A percentile compares a stretch with the other conserved stretches of the same genome.
These are phyloP conservation scores for Ilyonectria sp. DNA, from an alignment of 2,329 filamentous ascomycete genomes.

Conservation along the genomic window DNA sequence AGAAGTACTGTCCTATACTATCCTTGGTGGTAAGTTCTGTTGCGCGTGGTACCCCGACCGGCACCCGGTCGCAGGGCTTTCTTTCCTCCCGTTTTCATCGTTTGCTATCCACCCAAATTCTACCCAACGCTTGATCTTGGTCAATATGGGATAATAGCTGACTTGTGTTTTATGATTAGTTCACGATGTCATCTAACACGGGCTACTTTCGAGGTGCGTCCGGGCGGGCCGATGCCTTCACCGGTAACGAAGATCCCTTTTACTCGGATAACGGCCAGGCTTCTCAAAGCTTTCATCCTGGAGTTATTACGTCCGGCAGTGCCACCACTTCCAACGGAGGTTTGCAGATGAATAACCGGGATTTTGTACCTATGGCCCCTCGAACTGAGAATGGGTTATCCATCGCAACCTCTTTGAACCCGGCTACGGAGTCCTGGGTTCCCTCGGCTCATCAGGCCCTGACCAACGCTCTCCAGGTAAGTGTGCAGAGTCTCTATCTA, in stretches of 20 bases:
- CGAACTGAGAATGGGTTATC: not conserved
- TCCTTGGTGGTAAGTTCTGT: constrained; percentile 29
- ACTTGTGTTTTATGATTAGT: not conserved
- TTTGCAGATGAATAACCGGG: not conserved
- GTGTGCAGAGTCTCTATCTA: not conserved
- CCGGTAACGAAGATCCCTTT: constrained; percentile 3
- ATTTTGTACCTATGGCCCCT: not conserved
- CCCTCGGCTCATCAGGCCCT: constrained; percentile 45
- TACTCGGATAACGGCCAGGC: constrained; percentile 2
- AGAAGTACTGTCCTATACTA: not conserved
- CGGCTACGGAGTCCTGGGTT: constrained; percentile 39
- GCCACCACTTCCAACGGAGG: not conserved
- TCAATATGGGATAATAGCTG: constrained; percentile 10
- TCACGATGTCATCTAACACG: constrained; percentile 16
- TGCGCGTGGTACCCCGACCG: not conserved
- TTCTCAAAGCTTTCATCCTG: not conserved
- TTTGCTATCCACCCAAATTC: not conserved
- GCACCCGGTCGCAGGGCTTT: not conserved
- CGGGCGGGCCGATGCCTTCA: not conserved
- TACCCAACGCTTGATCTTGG: not conserved
- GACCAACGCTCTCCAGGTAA: constrained; percentile 41
- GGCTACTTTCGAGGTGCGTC: constrained; percentile 7
- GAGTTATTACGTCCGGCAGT: not conserved
- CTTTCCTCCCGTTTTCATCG: not conserved
- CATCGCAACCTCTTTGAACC: constrained; percentile 3